phyloP scores from a whole-genome alignment of 2,329 filamentous ascomycete species.

The Tothia fuscella region DNA sequence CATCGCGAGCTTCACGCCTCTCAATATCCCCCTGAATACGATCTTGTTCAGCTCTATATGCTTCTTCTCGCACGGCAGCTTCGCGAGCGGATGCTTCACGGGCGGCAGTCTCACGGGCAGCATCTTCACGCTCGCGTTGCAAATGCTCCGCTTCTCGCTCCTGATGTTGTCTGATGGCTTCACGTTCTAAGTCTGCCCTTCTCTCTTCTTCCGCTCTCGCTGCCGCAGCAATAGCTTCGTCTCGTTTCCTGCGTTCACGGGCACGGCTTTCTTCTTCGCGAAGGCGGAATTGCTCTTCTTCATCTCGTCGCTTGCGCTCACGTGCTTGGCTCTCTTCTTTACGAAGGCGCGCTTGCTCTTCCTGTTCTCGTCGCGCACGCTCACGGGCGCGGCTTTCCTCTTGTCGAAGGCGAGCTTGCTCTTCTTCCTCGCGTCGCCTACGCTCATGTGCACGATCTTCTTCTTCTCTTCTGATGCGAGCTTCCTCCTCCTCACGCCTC shows the following conservation, averaged over 20 bases:
- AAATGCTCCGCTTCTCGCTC: conserved; percentile 19
- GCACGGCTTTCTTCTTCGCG: conserved; percentile 11
- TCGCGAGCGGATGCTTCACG: conserved; percentile 5
- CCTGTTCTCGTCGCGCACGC: conserved; percentile 11
- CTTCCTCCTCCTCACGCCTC: not conserved
- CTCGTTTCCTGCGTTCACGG: conserved; percentile 15
- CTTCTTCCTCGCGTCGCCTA: conserved; percentile 12
- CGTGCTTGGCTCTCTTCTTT: conserved; percentile 11
- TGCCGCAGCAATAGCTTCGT: conserved; percentile 16
- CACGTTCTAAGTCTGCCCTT: conserved; percentile 16
- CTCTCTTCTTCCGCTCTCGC: conserved; percentile 17
- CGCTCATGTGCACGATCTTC: conserved; percentile 14
- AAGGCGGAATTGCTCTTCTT: conserved; percentile 13
- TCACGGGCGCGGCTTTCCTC: conserved; percentile 17
- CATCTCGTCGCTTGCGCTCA: conserved; percentile 16
- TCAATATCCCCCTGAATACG: not conserved
- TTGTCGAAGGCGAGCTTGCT: conserved; percentile 9
- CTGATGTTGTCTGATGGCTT: conserved; percentile 13
- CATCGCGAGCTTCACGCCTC: conserved; percentile 10
- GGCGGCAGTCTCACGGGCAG: conserved; percentile 18
- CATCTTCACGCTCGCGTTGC: conserved; percentile 20
- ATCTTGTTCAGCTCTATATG: conserved; percentile 3
- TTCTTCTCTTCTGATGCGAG: conserved; percentile 2
- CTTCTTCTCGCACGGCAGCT: conserved; percentile 7
- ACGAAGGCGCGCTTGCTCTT: conserved; percentile 12